phyloP scores from a whole-genome alignment of 192 early-diverging fungal species.

The Funneliformis mosseae region DNA sequence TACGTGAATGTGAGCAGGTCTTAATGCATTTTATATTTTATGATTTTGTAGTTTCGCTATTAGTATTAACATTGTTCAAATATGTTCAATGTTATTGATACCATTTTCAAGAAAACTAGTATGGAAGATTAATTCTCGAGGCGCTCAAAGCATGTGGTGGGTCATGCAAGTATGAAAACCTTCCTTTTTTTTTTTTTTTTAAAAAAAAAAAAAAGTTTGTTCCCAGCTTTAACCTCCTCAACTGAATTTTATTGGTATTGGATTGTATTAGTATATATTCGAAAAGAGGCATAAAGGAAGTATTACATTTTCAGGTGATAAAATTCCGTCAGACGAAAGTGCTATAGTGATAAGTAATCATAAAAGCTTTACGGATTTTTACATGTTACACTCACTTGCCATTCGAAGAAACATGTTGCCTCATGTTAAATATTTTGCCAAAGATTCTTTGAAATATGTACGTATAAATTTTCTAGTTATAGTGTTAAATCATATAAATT shows the following conservation, averaged over 20 bases:
- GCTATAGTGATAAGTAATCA: conserved; percentile 61
- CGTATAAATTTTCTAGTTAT: neutral
- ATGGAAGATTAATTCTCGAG: conserved; percentile 53
- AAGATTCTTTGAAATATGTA: conserved; percentile 63
- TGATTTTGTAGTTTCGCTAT: conserved; percentile 42
- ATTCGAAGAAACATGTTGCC: conserved; percentile 54
- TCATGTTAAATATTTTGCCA: conserved; percentile 62
- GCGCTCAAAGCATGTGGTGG: conserved; percentile 54
- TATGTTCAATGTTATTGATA: conserved; percentile 48
- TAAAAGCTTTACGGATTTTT: conserved; percentile 58
- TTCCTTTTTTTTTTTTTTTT: neutral
- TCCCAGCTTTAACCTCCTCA: neutral
- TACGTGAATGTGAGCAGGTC: no score
- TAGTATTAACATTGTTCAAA: conserved; percentile 51
- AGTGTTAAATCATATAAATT: neutral
- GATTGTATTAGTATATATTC: conserved; percentile 33
- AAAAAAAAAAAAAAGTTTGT: neutral
- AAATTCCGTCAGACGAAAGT: conserved; percentile 49
- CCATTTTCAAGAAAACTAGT: conserved; percentile 54
- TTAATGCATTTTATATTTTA: neutral
- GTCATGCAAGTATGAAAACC: conserved; percentile 52
- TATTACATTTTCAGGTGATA: conserved; percentile 61
- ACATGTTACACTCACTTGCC: conserved; percentile 58
- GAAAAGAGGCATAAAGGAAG: conserved; percentile 41
- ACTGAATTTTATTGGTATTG: neutral